Conservation (phyloP, 306 rosid species). For the Spatholobus suberectus region DNA sequence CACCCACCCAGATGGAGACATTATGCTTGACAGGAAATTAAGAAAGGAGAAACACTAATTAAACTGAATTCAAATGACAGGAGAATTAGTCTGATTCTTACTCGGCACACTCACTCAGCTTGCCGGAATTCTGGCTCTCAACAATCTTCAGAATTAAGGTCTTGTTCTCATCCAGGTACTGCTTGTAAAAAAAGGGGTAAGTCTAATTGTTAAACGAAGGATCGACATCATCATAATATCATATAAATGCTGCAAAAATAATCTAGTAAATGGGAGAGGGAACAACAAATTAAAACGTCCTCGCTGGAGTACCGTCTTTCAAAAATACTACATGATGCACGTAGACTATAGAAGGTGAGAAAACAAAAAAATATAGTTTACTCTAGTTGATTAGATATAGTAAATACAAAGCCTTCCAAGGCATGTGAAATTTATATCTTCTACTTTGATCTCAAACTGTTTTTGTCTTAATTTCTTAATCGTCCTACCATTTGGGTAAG, state of each 20-base stretch:
- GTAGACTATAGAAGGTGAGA: background rate
- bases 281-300: background rate
- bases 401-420: background rate
- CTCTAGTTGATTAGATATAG: background rate
- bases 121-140: conserved; percentile 96
- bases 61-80: conserved; percentile 1
- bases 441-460: background rate
- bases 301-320: background rate
- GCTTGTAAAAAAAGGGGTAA: conserved; percentile 39
- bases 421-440: background rate
- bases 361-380: background rate
- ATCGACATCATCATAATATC: background rate
- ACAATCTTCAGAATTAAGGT: conserved; percentile 98
- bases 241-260: conserved; percentile 2
- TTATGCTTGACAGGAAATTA: background rate
- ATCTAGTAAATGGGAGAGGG: background rate
- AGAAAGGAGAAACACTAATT: conserved; percentile 16
- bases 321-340: conserved; percentile 3
- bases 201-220: background rate
- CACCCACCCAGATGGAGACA: background rate
- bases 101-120: conserved; percentile 96
- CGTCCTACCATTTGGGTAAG: background rate
- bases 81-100: conserved; percentile 51
- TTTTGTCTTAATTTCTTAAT: background rate
- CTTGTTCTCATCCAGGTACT: conserved; percentile 99